These are phyloP conservation scores for Glycine latifolia DNA, from an alignment of 306 rosid genomes.

Conservation along the genomic window DNA sequence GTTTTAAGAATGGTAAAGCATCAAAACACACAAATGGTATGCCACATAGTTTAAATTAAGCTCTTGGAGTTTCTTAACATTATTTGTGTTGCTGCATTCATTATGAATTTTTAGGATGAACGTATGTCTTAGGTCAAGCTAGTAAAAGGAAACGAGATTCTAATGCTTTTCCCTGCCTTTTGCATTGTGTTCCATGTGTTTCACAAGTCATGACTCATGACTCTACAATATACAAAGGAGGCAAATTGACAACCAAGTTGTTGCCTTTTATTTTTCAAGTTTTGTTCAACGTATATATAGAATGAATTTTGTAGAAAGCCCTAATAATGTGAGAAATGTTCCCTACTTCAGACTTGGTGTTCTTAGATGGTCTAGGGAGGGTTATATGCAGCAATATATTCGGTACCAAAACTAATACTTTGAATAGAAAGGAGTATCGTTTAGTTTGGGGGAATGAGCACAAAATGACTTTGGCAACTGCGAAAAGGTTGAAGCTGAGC, in stretches of 20 bases:
- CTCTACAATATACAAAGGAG: not conserved
- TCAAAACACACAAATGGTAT: not conserved
- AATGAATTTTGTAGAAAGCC: not conserved
- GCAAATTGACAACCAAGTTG: not conserved
- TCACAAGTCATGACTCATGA: not conserved
- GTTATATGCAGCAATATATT: not conserved
- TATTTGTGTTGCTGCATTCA: not conserved
- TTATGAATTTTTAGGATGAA: not conserved
- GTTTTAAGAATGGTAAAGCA: not conserved
- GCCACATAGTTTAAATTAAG: not conserved
- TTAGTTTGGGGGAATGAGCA: not conserved
- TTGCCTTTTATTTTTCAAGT: not conserved
- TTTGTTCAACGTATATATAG: not conserved
- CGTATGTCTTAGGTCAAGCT: not conserved
- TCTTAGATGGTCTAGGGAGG: not conserved
- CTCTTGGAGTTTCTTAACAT: not conserved
- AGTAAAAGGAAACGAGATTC: not conserved
- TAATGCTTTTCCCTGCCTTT: not conserved
- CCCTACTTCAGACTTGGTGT: not conserved
- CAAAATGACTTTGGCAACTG: slow-evolving; percentile 27
- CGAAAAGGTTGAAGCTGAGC: not conserved
- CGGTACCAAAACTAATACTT: not conserved
- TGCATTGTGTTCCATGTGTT: not conserved
- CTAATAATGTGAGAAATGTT: slow-evolving; percentile 13
- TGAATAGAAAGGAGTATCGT: not conserved